These are phyloP conservation scores for Alnus glutinosa DNA, from an alignment of 306 rosid genomes.

Conservation along the genomic window DNA sequence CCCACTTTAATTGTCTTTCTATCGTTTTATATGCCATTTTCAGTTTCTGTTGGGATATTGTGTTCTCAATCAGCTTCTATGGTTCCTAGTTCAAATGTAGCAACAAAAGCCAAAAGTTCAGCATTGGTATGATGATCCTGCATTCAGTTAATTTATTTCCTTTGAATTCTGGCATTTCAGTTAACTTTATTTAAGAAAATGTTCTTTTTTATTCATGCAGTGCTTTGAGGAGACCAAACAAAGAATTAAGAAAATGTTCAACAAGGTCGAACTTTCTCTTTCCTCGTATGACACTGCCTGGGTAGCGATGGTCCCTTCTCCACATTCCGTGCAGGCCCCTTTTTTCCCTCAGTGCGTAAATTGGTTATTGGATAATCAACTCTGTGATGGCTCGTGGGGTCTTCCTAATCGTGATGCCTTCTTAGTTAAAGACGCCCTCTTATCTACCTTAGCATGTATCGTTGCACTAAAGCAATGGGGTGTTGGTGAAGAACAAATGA, in stretches of 20 bases:
- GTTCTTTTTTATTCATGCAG: slow-evolving; percentile 32
- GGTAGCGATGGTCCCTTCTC: slow-evolving; percentile 63
- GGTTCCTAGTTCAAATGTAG: too few relatives aligned
- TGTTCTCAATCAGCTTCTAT: too few relatives aligned
- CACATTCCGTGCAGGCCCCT: slow-evolving; percentile 48
- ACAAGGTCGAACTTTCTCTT: slow-evolving; percentile 67
- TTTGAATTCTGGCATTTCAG: too few relatives aligned
- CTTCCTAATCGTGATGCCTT: too few relatives aligned
- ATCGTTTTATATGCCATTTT: too few relatives aligned
- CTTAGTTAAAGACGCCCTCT: too few relatives aligned
- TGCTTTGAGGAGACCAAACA: slow-evolving; percentile 55
- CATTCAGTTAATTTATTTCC: too few relatives aligned
- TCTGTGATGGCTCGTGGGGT: slow-evolving; percentile 34
- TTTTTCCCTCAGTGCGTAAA: slow-evolving; percentile 70
- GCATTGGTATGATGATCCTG: too few relatives aligned
- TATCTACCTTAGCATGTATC: slow-evolving; percentile 15
- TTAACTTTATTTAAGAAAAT: too few relatives aligned
- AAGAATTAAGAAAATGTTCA: slow-evolving; percentile 58
- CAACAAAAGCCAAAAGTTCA: too few relatives aligned
- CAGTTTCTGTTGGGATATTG: too few relatives aligned
- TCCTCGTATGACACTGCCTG: slow-evolving; percentile 92
- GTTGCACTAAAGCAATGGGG: slow-evolving; percentile 74
- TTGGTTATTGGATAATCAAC: slow-evolving; percentile 79
- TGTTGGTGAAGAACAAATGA: slow-evolving; percentile 61
- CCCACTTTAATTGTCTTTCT: background rate